Base-by-base conservation (phyloP, 345 rosid genomes). In the Theobroma cacao region DNA sequence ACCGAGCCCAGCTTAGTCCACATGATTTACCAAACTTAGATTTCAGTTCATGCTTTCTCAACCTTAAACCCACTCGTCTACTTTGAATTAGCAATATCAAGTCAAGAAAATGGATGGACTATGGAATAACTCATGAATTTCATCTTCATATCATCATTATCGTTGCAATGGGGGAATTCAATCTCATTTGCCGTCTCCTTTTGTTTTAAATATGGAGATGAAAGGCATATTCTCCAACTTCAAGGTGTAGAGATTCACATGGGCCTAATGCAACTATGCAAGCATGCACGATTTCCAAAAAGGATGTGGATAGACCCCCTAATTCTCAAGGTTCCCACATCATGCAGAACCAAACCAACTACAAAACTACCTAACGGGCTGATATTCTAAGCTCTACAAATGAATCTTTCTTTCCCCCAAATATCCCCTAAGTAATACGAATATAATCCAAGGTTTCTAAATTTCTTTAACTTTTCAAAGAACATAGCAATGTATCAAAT, bases 251-350 rank as follows among this genome's bases (percentile, higher is more conserved):
- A 71, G 76, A 73, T 78, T 71, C 77, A 75, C 82, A 72, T 81
- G 87, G 84, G 77, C 84, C 81, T 48, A 67, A 67, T 67, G 82
- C 74, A 76, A 81, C 65, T 67, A 68, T 63, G 31, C 48, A 20
- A 65, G 10, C 28, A 20, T 74, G 77, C 77, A 76, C 75, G 53
- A 76, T 67, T 59, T 59, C 78, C 74, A 14, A 71, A 52, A 52
- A 75, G 58, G 55, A 75, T 76, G 58, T 75, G 41, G 67, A 67
- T 74, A n/a, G n/a, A 72, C 31, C 34, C 14, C 61, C 63, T 8
- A 58, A 24, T 33, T n/a, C 15, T 43, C 33, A 26, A 7, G 1
- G 47, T 52, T 26, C 41, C 75, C 56, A 7, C 43, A 72, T 50
- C 28, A n/a, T 52, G 41, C 62, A n/a, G 53, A 33, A 33, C 48